Conservation (phyloP, 1,284 basidiomycete genomes). For the Omphalotus olearius region DNA sequence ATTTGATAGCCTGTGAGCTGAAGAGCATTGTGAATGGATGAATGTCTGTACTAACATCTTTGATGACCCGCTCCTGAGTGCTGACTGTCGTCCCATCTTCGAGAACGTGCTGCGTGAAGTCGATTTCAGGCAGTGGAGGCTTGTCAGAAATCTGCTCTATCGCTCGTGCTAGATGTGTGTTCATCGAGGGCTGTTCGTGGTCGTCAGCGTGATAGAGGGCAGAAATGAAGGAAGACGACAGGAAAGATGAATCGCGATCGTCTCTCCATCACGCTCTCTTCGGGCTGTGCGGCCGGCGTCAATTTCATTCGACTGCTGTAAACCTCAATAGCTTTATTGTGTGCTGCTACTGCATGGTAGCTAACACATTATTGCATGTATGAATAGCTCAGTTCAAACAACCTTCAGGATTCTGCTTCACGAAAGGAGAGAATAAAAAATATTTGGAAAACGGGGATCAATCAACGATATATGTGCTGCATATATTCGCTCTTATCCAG, state of each 20-base stretch:
- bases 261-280: neutral
- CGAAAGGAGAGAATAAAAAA: no score
- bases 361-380: no score
- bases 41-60: conserved; percentile 54
- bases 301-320: no score
- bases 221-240: neutral
- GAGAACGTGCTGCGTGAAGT: conserved; percentile 86
- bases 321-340: no score
- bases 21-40: conserved; percentile 1
- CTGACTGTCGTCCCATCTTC: conserved; percentile 86
- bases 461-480: no score
- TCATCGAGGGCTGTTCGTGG: conserved; percentile 28
- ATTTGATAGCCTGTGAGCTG: neutral
- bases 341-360: no score
- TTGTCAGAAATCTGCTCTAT: conserved; percentile 72
- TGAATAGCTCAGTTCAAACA: no score
- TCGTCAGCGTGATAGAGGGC: neutral
- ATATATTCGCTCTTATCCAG: no score
- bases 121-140: conserved; percentile 63
- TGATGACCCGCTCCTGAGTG: conserved; percentile 82
- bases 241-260: conserved; percentile 1
- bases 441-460: no score
- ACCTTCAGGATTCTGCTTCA: no score
- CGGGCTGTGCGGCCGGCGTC: conserved; percentile 2
- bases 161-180: conserved; percentile 65